A percentile compares a stretch with the other conserved stretches of the same genome.
phyloP scores from a whole-genome alignment of 2,329 filamentous ascomycete genomes.

The Phoma herbarum region DNA sequence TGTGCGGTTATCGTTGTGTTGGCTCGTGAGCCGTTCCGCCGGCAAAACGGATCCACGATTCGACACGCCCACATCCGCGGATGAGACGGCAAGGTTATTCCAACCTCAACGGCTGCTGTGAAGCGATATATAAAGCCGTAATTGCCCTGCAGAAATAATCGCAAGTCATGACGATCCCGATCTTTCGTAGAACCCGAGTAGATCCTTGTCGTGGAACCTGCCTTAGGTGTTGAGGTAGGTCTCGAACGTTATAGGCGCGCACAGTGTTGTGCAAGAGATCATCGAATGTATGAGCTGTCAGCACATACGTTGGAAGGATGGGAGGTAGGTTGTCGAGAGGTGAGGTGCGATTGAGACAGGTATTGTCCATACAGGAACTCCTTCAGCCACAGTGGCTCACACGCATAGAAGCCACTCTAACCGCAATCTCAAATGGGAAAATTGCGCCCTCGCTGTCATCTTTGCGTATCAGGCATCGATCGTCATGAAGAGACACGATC shows the following conservation, averaged over 20 bases:
- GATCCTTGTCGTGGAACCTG: background rate
- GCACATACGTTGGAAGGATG: too few relatives aligned
- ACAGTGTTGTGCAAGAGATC: background rate
- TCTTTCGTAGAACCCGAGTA: background rate
- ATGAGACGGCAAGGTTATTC: slow-evolving; percentile 2
- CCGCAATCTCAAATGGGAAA: background rate
- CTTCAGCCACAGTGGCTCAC: slow-evolving; percentile 13
- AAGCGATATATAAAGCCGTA: background rate
- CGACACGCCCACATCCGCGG: background rate
- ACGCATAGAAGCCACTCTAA: background rate
- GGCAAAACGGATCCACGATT: slow-evolving; percentile 1
- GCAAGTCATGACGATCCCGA: background rate
- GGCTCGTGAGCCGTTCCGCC: slow-evolving; percentile 4
- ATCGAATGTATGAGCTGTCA: too few relatives aligned
- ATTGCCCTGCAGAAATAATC: background rate
- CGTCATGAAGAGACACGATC: too few relatives aligned
- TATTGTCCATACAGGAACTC: slow-evolving; percentile 4
- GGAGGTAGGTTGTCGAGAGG: background rate
- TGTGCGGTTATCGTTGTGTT: background rate
- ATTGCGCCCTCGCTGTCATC: background rate
- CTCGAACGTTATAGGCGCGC: background rate
- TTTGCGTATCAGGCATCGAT: background rate
- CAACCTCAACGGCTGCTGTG: background rate
- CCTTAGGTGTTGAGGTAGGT: background rate
- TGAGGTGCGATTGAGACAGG: background rate